These are phyloP conservation scores for Yamadazyma akitaensis DNA, from an alignment of 805 yeast genomes.

Conservation along the genomic window DNA sequence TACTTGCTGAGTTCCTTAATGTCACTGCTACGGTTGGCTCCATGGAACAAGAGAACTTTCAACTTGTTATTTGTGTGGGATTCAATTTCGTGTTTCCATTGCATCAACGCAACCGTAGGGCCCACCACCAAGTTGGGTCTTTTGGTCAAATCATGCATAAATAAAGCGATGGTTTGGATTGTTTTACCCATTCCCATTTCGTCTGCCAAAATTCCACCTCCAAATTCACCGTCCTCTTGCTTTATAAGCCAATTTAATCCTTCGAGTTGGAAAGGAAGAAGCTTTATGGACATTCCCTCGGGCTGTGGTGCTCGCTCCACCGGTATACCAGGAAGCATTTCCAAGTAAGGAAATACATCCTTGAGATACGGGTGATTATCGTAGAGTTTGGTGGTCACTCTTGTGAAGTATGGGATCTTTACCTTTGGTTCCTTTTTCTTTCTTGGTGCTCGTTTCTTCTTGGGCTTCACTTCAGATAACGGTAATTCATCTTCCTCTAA, in stretches of 20 bases:
- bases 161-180: conserved; percentile 87
- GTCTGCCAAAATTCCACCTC: conserved; percentile 94
- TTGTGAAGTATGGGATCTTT: conserved; percentile 63
- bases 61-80: conserved; percentile 69
- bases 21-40: conserved; percentile 67
- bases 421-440: conserved; percentile 39
- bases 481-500: conserved; percentile 20
- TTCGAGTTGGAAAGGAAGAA: conserved; percentile 90
- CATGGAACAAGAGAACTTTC: conserved; percentile 76
- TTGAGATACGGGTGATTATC: conserved; percentile 77
- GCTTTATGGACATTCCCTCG: conserved; percentile 61
- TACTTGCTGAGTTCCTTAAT: conserved; percentile 53
- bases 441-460: conserved; percentile 9
- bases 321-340: conserved; percentile 40
- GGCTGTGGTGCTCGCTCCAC: conserved; percentile 73
- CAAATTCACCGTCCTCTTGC: conserved; percentile 76
- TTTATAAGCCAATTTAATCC: conserved; percentile 85
- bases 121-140: conserved; percentile 88
- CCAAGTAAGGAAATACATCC: conserved; percentile 66
- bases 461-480: conserved; percentile 15
- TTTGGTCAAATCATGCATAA: conserved; percentile 64
- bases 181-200: conserved; percentile 99
- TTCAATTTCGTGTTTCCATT: conserved; percentile 93
- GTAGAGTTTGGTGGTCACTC: conserved; percentile 65
- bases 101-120: conserved; percentile 98